These are phyloP conservation scores for Logfia minima DNA, from an alignment of 129 eudicot species.

Conservation along the genomic window DNA sequence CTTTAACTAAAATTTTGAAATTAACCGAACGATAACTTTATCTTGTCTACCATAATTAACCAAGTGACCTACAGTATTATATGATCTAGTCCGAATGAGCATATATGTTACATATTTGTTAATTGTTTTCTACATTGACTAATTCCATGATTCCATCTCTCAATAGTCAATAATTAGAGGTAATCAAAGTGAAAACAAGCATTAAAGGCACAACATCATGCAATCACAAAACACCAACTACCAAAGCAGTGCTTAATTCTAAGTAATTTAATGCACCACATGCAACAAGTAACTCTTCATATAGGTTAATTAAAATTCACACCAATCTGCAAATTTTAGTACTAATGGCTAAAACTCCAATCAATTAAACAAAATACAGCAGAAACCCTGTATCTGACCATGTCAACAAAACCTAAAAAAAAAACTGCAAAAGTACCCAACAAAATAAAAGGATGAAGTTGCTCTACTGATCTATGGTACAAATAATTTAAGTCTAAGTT, in stretches of 20 bases:
- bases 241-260: slow-evolving; percentile 1
- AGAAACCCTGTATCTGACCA: slow-evolving; percentile 6
- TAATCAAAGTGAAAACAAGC: neutral
- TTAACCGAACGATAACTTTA: neutral
- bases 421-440: neutral
- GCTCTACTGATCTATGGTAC: slow-evolving; percentile 24
- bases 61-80: neutral
- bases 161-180: neutral
- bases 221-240: slow-evolving; percentile 8
- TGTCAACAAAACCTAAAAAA: slow-evolving; percentile 7
- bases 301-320: neutral
- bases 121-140: neutral
- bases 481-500: slow-evolving; percentile 27
- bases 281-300: neutral
- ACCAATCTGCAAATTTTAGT: slow-evolving; percentile 3
- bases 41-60: neutral
- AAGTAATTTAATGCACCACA: slow-evolving; percentile 2
- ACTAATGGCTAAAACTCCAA: slow-evolving; percentile 9
- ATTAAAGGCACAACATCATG: neutral
- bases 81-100: no score
- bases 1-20: neutral
- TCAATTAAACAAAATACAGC: neutral
- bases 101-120: no score
- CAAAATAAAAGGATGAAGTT: neutral
- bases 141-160: no score